These are phyloP conservation scores for Aspergillus uvarum DNA, from an alignment of 2,329 filamentous ascomycete genomes.

Conservation along the genomic window DNA sequence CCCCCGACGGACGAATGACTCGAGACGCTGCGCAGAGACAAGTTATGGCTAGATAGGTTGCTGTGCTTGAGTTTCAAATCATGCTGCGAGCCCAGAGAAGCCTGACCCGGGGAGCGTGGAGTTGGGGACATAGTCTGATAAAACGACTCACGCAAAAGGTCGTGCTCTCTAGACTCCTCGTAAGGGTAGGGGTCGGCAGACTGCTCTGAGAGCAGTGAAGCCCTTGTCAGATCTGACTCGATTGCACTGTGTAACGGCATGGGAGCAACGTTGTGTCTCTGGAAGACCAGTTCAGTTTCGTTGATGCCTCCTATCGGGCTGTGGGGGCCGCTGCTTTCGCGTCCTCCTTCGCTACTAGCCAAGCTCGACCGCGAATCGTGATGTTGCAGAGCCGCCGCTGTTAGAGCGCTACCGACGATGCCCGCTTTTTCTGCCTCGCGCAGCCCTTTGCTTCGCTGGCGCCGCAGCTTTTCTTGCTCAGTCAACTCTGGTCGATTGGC, in stretches of 20 bases:
- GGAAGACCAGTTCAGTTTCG: slow-evolving; percentile 55
- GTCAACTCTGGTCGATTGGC: slow-evolving; percentile 49
- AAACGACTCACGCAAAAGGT: slow-evolving; percentile 61
- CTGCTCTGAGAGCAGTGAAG: slow-evolving; percentile 80
- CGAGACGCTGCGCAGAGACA: slow-evolving; percentile 47
- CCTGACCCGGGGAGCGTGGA: slow-evolving; percentile 61
- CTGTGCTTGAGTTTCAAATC: slow-evolving; percentile 67
- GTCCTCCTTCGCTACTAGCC: slow-evolving; percentile 43
- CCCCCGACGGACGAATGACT: slow-evolving; percentile 31
- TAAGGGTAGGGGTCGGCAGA: slow-evolving; percentile 71
- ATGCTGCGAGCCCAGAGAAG: slow-evolving; percentile 48
- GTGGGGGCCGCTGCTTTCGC: slow-evolving; percentile 39
- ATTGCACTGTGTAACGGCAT: slow-evolving; percentile 89
- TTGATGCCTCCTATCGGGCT: slow-evolving; percentile 48
- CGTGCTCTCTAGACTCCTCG: slow-evolving; percentile 60
- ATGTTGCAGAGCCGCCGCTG: slow-evolving; percentile 61
- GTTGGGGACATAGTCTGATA: slow-evolving; percentile 57
- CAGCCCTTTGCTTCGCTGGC: slow-evolving; percentile 55
- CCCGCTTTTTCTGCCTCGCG: slow-evolving; percentile 58
- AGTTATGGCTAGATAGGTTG: slow-evolving; percentile 54
- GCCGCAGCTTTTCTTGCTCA: slow-evolving; percentile 53
- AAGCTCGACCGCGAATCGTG: slow-evolving; percentile 64
- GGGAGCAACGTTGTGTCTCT: slow-evolving; percentile 65
- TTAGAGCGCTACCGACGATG: slow-evolving; percentile 58
- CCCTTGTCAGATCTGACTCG: slow-evolving; percentile 81